phyloP scores from a whole-genome alignment of 345 rosid genomes.

The Gossypium ekmanianum region DNA sequence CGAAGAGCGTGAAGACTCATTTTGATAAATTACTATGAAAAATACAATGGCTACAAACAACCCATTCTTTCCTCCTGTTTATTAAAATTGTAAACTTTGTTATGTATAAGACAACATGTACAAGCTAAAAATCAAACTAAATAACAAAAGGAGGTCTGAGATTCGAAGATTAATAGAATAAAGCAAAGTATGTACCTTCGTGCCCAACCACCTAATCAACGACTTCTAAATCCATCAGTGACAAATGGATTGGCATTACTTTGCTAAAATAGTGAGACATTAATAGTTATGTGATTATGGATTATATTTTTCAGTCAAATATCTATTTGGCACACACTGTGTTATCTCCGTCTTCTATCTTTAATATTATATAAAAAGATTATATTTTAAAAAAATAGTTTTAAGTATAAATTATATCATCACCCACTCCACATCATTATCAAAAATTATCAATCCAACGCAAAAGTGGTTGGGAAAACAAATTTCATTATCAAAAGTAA shows the following conservation, averaged over 20 bases:
- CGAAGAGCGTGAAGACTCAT: not conserved
- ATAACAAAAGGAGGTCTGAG: not conserved
- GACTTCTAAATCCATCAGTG: slow-evolving; percentile 30
- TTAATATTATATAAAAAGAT: too few relatives aligned
- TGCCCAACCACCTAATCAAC: slow-evolving; percentile 44
- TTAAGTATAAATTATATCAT: too few relatives aligned
- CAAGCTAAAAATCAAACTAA: not conserved
- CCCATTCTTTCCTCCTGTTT: not conserved
- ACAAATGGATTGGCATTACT: slow-evolving; percentile 6
- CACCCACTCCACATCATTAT: too few relatives aligned
- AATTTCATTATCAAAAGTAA: too few relatives aligned
- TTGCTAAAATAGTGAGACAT: not conserved
- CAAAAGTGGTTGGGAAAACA: too few relatives aligned
- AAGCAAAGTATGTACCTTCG: slow-evolving; percentile 28
- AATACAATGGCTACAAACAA: not conserved
- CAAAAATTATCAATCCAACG: too few relatives aligned
- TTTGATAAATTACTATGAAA: not conserved
- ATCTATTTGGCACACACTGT: too few relatives aligned
- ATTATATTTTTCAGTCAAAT: too few relatives aligned
- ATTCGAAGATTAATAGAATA: not conserved
- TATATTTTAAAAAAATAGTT: too few relatives aligned
- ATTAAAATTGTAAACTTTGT: not conserved
- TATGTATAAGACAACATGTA: not conserved
- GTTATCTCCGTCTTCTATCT: too few relatives aligned
- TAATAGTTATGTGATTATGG: too few relatives aligned